Evolutionary conservation across 2,329 filamentous ascomycete genomes (phyloP).

Genomic region (Sclerotinia subarctica): DNA sequence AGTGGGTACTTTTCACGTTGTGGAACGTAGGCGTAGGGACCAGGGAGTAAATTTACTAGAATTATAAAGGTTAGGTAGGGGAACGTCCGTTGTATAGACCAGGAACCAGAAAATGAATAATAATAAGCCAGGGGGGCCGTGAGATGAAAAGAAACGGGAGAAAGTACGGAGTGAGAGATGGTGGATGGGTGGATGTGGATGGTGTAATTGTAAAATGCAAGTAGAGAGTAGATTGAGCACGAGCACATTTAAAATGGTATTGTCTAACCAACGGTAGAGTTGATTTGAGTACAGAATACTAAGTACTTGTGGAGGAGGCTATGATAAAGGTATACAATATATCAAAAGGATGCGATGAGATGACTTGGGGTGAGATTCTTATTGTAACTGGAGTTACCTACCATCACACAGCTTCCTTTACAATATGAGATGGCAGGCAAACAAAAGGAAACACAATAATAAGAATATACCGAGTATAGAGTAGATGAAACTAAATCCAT

Average conservation of each 20-base stretch:
- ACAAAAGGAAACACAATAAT: conserved; percentile 8
- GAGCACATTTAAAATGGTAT: conserved; percentile 2
- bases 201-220: not conserved
- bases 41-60: not conserved
- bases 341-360: conserved; percentile 14
- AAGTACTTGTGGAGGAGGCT: too few relatives aligned
- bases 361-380: not conserved
- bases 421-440: not conserved
- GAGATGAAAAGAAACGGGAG: conserved; percentile 2
- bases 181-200: too few relatives aligned
- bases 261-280: conserved; percentile 5
- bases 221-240: not conserved
- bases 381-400: not conserved
- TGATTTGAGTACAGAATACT: not conserved
- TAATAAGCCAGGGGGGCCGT: conserved; percentile 5
- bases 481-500: not conserved
- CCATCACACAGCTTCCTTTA: not conserved
- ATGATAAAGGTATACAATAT: not conserved
- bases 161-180: not conserved
- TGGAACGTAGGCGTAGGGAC: conserved; percentile 8
- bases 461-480: not conserved
- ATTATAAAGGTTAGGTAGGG: conserved; percentile 7
- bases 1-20: conserved; percentile 9
- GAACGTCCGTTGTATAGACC: conserved; percentile 7
- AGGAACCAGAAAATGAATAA: conserved; percentile 3